A percentile compares a stretch with the other conserved stretches of the same genome.
Conservation (phyloP, 192 early-diverging fungal genomes). For the Podila verticillata region DNA sequence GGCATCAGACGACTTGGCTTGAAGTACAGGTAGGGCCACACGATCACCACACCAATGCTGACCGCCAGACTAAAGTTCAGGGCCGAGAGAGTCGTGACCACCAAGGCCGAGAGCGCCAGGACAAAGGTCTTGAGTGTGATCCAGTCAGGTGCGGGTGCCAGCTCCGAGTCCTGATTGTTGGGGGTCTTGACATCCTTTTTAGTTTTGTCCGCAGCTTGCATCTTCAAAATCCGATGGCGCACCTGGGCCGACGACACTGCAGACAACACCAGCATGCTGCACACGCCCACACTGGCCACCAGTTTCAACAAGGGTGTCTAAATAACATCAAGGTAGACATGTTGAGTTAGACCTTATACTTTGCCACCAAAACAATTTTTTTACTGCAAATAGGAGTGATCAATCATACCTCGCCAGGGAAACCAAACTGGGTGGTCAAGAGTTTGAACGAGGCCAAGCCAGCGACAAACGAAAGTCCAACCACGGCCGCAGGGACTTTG, state of each 20-base stretch:
- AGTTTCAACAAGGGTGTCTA: conserved; percentile 36
- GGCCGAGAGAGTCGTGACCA: conserved; percentile 71
- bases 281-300: conserved; percentile 25
- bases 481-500: conserved; percentile 9
- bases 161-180: conserved; percentile 18
- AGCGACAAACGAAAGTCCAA: conserved; percentile 40
- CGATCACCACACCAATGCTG: conserved; percentile 61
- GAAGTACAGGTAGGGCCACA: conserved; percentile 70
- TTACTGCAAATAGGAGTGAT: neutral
- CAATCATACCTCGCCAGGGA: conserved; percentile 25
- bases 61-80: conserved; percentile 81
- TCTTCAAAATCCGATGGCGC: conserved; percentile 10
- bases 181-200: conserved; percentile 29
- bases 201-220: neutral
- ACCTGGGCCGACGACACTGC: conserved; percentile 28
- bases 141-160: conserved; percentile 63
- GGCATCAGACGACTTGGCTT: conserved; percentile 36
- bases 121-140: conserved; percentile 64
- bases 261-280: conserved; percentile 28
- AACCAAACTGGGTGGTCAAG: conserved; percentile 32
- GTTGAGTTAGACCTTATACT: neutral
- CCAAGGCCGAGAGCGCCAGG: conserved; percentile 63
- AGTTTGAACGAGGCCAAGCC: conserved; percentile 30
- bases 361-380: neutral
- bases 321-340: neutral